Base-by-base conservation (phyloP, 179 eudicot species). In the Silene vulgaris region DNA sequence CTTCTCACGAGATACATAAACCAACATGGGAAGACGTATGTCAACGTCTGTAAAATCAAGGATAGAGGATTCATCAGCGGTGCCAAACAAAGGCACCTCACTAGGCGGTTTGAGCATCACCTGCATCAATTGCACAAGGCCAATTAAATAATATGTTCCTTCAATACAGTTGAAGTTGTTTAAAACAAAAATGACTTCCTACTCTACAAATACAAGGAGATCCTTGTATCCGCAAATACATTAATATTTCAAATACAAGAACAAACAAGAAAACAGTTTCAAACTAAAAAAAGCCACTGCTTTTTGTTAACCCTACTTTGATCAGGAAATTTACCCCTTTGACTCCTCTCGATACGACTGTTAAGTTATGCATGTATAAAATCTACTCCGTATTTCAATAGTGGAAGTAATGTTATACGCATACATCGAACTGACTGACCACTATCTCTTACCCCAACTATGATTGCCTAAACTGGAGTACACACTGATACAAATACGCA, bases 61-160 rank as follows among this genome's bases (percentile, higher is more conserved):
- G 73, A 86, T 76, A 63, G 74, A 75, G 52, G 82, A 54, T 65
- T 90, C 97, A 23, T 89, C 90, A 57, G 80, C 23, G 62, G 82
- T 76, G 20, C 97, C 97, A 16, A 78, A 80, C 37, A 90, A 76
- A 12, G 96, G 94, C 71, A 89, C 96, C 57, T 92, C 96, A 73
- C 97, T 92, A 19, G 97, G 97, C 74, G 97, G 96, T 84, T 92
- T 92, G 79, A 92, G 81, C 97, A 92, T 92, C 76, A 91, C 97
- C 97, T 92, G 87, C 81, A 80, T 62, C 61, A 77, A 69, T 80
- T 65, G 66, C 69, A 67, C 79, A 40, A 20, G 32, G 20, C 40
- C 68, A 60, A 17, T 32, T 83, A 60, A 77, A 67, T 65, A 30
- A 60, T 23, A 21, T n/a, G 69, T 26, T 67, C 60, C 60, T 7